Base-by-base conservation (phyloP, 441 rosid genomes). In the Melastoma candidum region DNA sequence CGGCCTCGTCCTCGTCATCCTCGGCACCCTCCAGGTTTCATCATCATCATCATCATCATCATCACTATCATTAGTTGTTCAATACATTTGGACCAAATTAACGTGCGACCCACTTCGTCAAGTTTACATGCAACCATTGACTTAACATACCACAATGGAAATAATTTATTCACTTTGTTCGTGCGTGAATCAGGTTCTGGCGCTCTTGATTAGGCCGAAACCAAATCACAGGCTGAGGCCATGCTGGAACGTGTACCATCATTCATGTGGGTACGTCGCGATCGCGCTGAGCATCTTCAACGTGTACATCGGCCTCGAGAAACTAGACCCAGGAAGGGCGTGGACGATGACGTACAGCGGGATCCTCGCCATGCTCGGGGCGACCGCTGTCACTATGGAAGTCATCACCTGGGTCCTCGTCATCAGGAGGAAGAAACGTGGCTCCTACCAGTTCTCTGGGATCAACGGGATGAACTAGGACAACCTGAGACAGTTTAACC, bases 251-350 rank as follows among this genome's bases (percentile, higher is more conserved):
- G 46, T 46, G 1, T 51, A 41, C 55, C 44, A 45, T 61, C 13
- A 43, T 11, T 17, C 26, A 22, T 5, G 17, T 1, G 64, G 64
- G 2, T 53, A 60, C 48, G 32, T 51, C 7, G 46, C 46, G 46
- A 47, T 60, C 22, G 11, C 4, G 44, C 57, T 60, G 22, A 60
- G 64, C 64, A 46, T 60, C 46, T 25, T 60, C 32, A 60, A 60
- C 10, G 64, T 60, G 49, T 60, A 44, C 64, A n/a, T 49, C 5
- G 64, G 64, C 26, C 41, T 60, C 46, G 52, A 53, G 14, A 26
- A 51, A 4, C 43, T 60, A 51, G 51, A 60, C 39, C 64, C 58
- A 5, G 13, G 24, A 8, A 46, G 36, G 64, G 36, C 26, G 12
- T 60, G 64, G 64, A 60, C 36, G 46, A 32, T 12, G 44, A 10